Conservation (phyloP, 495 filamentous ascomycete species). For the Lepraria neglecta region DNA sequence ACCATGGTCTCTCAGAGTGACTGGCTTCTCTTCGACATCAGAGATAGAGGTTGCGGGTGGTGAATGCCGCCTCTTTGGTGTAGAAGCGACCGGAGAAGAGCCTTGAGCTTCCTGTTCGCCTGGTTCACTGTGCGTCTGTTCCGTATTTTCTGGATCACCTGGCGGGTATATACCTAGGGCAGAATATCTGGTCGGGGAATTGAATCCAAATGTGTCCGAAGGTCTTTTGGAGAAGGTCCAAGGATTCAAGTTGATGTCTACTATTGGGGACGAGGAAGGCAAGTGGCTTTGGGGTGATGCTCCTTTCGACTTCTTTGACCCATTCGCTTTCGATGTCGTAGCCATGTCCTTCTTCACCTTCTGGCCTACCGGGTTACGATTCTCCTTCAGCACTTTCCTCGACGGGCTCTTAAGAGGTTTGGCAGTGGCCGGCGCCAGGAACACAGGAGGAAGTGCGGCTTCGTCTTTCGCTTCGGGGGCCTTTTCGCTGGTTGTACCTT, state of each 20-base stretch:
- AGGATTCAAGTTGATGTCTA: constrained; percentile 18
- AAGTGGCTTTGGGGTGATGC: background rate
- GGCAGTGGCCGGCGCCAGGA: background rate
- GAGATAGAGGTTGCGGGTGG: constrained; percentile 16
- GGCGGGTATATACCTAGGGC: constrained; percentile 20
- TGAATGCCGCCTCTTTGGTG: constrained; percentile 13
- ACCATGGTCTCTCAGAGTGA: background rate
- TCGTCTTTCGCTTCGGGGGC: background rate
- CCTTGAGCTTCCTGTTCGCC: background rate
- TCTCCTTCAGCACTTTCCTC: background rate
- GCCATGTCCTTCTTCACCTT: background rate
- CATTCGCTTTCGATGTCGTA: background rate
- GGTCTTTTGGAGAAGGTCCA: constrained; percentile 24
- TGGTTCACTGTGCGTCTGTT: background rate
- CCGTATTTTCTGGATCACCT: background rate
- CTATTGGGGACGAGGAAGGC: constrained; percentile 1
- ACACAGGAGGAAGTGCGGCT: background rate
- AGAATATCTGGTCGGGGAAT: constrained; percentile 18
- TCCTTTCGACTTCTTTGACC: background rate
- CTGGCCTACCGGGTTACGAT: constrained; percentile 4
- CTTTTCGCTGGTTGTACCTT: background rate
- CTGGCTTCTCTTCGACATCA: background rate
- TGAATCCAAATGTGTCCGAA: constrained; percentile 15
- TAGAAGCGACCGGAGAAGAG: background rate
- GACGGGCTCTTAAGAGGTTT: background rate